Percentiles rank a stretch among this genome's conserved stretches.
Evolutionary conservation across 768 basidiomycete genomes (phyloP).

Genomic region (Paxillus ammoniavirescens): DNA sequence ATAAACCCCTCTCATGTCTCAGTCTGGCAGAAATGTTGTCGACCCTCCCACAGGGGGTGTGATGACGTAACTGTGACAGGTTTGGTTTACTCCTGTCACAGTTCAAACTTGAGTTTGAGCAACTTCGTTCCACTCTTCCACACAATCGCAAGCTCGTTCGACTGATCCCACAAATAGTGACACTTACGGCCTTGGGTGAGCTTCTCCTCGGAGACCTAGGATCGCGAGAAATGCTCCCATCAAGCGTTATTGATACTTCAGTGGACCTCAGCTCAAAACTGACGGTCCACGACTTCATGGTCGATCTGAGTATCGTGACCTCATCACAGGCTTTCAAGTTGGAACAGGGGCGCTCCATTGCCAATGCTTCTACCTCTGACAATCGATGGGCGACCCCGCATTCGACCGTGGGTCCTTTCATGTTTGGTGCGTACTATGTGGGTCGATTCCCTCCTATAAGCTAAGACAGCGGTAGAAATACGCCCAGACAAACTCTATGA

Average conservation of each 20-base stretch:
- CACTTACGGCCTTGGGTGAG: too few relatives aligned
- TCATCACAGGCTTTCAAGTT: constrained; percentile 1
- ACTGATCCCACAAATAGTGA: too few relatives aligned
- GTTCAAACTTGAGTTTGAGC: too few relatives aligned
- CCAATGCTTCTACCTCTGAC: constrained; percentile 9
- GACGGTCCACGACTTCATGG: constrained; percentile 24
- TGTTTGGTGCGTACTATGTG: constrained; percentile 21
- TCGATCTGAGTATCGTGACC: not conserved
- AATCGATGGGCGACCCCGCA: constrained; percentile 22
- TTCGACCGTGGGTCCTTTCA: constrained; percentile 7
- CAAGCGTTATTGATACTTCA: not conserved
- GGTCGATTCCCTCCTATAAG: not conserved
- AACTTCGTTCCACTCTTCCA: too few relatives aligned
- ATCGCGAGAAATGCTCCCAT: not conserved
- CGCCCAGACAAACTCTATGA: constrained; percentile 18
- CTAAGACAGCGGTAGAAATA: constrained; percentile 19
- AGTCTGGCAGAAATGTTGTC: too few relatives aligned
- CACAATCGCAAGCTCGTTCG: too few relatives aligned
- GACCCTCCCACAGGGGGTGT: too few relatives aligned
- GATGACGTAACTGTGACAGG: too few relatives aligned
- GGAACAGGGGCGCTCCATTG: constrained; percentile 23
- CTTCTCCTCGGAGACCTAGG: too few relatives aligned
- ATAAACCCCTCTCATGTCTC: not conserved
- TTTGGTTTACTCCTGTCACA: too few relatives aligned
- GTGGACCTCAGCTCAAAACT: constrained; percentile 5